A percentile compares a stretch with the other conserved stretches of the same genome.
Evolutionary conservation across 805 yeast genomes (phyloP).

Genomic region (Ogataea degrootiae): DNA sequence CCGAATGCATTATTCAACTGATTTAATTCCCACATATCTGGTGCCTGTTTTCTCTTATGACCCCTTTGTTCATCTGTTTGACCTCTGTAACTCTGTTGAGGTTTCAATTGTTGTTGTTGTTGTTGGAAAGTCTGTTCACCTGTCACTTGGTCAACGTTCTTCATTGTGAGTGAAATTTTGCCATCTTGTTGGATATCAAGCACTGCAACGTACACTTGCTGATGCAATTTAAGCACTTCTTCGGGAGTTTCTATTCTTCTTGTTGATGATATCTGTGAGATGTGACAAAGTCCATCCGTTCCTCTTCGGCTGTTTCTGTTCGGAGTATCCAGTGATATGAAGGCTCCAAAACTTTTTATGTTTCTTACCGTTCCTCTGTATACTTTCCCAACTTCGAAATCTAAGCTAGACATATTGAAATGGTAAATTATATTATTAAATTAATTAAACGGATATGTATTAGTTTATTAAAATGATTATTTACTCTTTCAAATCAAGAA

Average conservation of each 20-base stretch:
- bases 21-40: slow-evolving; percentile 86
- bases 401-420: slow-evolving; percentile 17
- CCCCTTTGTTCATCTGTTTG: slow-evolving; percentile 7
- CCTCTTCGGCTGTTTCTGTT: slow-evolving; percentile 23
- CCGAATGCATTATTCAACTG: slow-evolving; percentile 50
- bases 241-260: slow-evolving; percentile 50
- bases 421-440: too few species aligned
- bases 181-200: slow-evolving; percentile 36
- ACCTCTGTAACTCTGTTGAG: neutral
- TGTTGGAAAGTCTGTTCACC: slow-evolving; percentile 34
- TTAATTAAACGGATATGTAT: too few species aligned
- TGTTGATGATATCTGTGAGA: slow-evolving; percentile 55
- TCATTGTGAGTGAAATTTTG: slow-evolving; percentile 60
- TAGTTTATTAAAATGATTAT: too few species aligned
- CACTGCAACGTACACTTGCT: slow-evolving; percentile 63
- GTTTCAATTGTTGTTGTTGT: neutral
- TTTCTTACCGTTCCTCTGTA: slow-evolving; percentile 60
- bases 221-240: slow-evolving; percentile 52
- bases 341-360: slow-evolving; percentile 72
- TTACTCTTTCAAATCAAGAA: too few species aligned
- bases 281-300: slow-evolving; percentile 67
- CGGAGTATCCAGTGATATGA: slow-evolving; percentile 45
- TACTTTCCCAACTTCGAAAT: slow-evolving; percentile 40
- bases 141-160: slow-evolving; percentile 63
- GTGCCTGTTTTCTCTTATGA: slow-evolving; percentile 60